phyloP scores from a whole-genome alignment of 1,139 yeast genomes.

The Pichia sp. region DNA sequence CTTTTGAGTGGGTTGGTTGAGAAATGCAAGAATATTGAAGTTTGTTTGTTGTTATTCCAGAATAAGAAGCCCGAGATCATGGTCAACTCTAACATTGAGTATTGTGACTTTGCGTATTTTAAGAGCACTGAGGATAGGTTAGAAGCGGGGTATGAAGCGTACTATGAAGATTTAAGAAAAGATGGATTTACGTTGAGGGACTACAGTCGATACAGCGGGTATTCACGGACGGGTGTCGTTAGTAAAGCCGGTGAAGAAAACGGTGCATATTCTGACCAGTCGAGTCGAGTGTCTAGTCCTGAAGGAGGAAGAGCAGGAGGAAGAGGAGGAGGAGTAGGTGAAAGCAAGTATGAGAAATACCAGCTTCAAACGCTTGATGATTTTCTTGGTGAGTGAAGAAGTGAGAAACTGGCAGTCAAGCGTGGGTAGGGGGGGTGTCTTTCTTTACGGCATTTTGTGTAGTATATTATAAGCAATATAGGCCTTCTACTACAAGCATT shows the following conservation, averaged over 20 bases:
- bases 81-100: not conserved
- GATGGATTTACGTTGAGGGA: constrained; percentile 24
- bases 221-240: no score
- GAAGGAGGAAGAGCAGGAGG: no score
- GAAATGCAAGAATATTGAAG: constrained; percentile 35
- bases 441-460: no score
- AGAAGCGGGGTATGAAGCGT: constrained; percentile 20
- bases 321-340: no score
- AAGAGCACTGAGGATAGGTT: constrained; percentile 3
- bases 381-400: constrained; percentile 6
- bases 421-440: no score
- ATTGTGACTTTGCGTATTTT: constrained; percentile 1
- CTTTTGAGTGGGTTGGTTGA: constrained; percentile 29
- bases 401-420: no score
- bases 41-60: constrained; percentile 73
- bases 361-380: constrained; percentile 12
- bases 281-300: no score
- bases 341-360: not conserved
- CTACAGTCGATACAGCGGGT: constrained; percentile 14
- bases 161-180: constrained; percentile 24
- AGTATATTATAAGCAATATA: no score
- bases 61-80: constrained; percentile 70
- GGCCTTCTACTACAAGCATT: no score
- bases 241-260: no score
- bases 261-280: no score